Evolutionary conservation across 305 asterid genomes (phyloP).

Genomic region (Andrographis paniculata): DNA sequence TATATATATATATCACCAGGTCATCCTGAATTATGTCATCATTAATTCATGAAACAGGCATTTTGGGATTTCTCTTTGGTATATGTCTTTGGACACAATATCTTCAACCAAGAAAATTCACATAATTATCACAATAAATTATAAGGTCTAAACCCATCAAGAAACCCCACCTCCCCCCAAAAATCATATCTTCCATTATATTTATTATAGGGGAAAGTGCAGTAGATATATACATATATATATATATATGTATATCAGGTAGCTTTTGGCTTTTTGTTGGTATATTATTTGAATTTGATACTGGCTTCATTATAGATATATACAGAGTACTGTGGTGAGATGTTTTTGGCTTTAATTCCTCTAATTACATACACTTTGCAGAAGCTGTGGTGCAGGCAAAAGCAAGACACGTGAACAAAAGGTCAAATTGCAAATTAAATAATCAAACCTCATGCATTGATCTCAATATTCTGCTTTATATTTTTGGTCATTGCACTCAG

Average conservation of each 20-base stretch:
- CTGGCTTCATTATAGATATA: too few species aligned
- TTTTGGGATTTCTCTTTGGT: neutral
- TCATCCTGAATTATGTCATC: neutral
- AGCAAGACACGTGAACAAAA: constrained; percentile 21
- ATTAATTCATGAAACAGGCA: neutral
- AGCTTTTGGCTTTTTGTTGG: constrained; percentile 13
- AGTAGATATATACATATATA: neutral
- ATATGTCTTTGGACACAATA: neutral
- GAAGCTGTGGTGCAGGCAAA: constrained; percentile 4
- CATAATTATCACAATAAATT: too few species aligned
- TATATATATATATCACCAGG: too few species aligned
- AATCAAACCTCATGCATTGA: neutral
- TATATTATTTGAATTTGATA: constrained; percentile 2
- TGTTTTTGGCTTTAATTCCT: neutral
- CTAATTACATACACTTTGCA: constrained; percentile 1
- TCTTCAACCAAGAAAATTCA: too few species aligned
- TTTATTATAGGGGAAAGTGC: neutral
- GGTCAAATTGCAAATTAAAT: constrained; percentile 11
- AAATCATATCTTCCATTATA: neutral
- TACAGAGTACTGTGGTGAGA: too few species aligned
- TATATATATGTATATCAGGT: constrained; percentile 3
- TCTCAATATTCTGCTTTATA: too few species aligned
- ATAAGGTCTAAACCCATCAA: too few species aligned
- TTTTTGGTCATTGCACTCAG: neutral
- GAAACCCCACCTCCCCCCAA: neutral